phyloP scores from a whole-genome alignment of 2,329 filamentous ascomycete species.

The Aspergillus costaricaensis region DNA sequence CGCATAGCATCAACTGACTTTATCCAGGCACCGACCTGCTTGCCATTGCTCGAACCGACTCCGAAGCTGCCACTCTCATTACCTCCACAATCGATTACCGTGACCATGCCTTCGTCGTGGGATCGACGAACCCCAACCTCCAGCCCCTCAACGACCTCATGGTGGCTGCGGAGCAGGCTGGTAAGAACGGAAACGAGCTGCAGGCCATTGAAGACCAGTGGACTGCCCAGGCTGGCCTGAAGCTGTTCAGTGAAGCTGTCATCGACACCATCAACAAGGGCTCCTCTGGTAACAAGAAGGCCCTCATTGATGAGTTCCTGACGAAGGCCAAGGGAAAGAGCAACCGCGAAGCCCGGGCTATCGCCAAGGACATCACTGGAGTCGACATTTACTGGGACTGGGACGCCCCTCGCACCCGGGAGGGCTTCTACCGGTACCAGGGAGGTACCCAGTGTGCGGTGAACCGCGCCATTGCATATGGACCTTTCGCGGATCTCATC shows the following conservation, averaged over 20 bases:
- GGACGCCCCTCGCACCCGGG: constrained; percentile 87
- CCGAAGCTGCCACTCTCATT: constrained; percentile 95
- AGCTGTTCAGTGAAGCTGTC: constrained; percentile 89
- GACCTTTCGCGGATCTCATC: constrained; percentile 90
- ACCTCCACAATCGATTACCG: constrained; percentile 93
- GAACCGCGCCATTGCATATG: constrained; percentile 87
- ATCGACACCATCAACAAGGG: constrained; percentile 74
- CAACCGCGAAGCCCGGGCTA: constrained; percentile 76
- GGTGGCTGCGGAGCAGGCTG: constrained; percentile 76
- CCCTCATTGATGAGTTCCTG: constrained; percentile 67
- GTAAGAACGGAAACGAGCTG: constrained; percentile 77
- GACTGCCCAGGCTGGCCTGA: constrained; percentile 74
- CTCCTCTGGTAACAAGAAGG: constrained; percentile 65
- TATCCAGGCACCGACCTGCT: constrained; percentile 75
- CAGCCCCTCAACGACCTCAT: constrained; percentile 89
- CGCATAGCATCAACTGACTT: neutral
- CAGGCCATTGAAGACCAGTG: constrained; percentile 92
- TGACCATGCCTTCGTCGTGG: constrained; percentile 92
- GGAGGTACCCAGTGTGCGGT: constrained; percentile 90
- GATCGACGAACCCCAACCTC: constrained; percentile 80
- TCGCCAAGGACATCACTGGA: constrained; percentile 76
- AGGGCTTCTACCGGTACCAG: constrained; percentile 92
- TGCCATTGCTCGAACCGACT: constrained; percentile 91
- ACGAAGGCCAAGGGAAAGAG: constrained; percentile 75
- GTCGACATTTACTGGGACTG: constrained; percentile 89